Evolutionary conservation across 2,329 filamentous ascomycete species (phyloP).

Genomic region (Zymoseptoria ardabiliae): DNA sequence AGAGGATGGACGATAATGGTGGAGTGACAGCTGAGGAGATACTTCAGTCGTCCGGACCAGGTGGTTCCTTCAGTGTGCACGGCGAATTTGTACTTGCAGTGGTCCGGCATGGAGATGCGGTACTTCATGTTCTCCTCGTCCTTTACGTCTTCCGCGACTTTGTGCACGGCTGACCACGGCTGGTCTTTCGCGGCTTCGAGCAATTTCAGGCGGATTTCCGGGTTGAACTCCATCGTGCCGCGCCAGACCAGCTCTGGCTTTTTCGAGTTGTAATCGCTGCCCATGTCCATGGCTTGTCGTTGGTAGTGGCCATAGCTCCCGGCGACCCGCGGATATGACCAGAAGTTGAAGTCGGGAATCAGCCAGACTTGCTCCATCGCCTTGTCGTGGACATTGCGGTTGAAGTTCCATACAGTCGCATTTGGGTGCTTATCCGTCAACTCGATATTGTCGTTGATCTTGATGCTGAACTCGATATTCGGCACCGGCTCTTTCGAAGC

Average conservation of each 20-base stretch:
- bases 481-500: constrained; percentile 36
- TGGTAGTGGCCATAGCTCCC: constrained; percentile 21
- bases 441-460: constrained; percentile 41
- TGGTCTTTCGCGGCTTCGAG: constrained; percentile 26
- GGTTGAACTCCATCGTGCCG: constrained; percentile 33
- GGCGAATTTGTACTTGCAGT: constrained; percentile 27
- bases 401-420: constrained; percentile 38
- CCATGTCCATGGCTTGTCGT: constrained; percentile 18
- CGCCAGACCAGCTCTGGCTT: constrained; percentile 44
- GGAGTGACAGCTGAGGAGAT: constrained; percentile 29
- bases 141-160: constrained; percentile 19
- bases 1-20: constrained; percentile 25
- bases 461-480: constrained; percentile 45
- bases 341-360: constrained; percentile 50
- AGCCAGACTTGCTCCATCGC: constrained; percentile 37
- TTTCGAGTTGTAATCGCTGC: constrained; percentile 33
- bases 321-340: constrained; percentile 37
- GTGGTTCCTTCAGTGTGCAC: constrained; percentile 31
- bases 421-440: constrained; percentile 19
- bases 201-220: constrained; percentile 25
- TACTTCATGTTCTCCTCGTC: constrained; percentile 20
- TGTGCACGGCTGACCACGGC: constrained; percentile 41
- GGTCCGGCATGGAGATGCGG: constrained; percentile 26
- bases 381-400: constrained; percentile 23
- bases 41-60: constrained; percentile 30